These are phyloP conservation scores for Parasarocladium wereldwijsianum DNA, from an alignment of 2,329 filamentous ascomycete genomes.

Conservation along the genomic window DNA sequence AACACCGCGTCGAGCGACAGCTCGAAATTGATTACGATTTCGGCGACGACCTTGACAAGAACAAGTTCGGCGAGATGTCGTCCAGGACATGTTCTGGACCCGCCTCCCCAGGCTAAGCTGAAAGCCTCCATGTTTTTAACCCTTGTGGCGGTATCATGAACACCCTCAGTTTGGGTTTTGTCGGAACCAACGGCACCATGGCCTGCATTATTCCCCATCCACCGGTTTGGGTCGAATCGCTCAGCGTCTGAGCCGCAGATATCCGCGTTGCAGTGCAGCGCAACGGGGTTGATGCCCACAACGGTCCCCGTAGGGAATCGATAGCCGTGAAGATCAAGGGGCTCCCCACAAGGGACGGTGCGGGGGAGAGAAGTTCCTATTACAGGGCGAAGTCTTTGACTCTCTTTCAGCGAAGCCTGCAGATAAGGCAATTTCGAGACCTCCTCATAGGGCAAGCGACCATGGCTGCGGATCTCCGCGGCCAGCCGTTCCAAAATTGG, in stretches of 20 bases:
- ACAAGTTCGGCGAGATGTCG: slow-evolving; percentile 35
- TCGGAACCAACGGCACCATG: no score
- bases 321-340: slow-evolving; percentile 1
- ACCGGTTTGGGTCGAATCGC: slow-evolving; percentile 16
- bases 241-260: slow-evolving; percentile 26
- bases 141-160: slow-evolving; percentile 13
- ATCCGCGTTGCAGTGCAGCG: slow-evolving; percentile 26
- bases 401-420: slow-evolving; percentile 33
- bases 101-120: slow-evolving; percentile 37
- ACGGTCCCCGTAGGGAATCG: slow-evolving; percentile 29
- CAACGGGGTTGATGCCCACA: slow-evolving; percentile 34
- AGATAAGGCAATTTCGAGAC: slow-evolving; percentile 17
- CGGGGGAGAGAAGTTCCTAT: slow-evolving; percentile 27
- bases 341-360: slow-evolving; percentile 2
- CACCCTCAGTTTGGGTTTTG: no score
- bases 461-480: slow-evolving; percentile 15
- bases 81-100: slow-evolving; percentile 34
- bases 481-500: slow-evolving; percentile 17
- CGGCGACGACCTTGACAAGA: slow-evolving; percentile 26
- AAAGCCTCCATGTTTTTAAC: slow-evolving; percentile 28
- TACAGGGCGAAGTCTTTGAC: slow-evolving; percentile 23
- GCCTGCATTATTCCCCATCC: slow-evolving; percentile 1
- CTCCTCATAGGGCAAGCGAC: slow-evolving; percentile 9
- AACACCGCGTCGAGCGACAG: slow-evolving; percentile 23
- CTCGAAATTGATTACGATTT: slow-evolving; percentile 28